These are phyloP conservation scores for Pulveroboletus sp. DNA, from an alignment of 768 basidiomycete species.

Conservation along the genomic window DNA sequence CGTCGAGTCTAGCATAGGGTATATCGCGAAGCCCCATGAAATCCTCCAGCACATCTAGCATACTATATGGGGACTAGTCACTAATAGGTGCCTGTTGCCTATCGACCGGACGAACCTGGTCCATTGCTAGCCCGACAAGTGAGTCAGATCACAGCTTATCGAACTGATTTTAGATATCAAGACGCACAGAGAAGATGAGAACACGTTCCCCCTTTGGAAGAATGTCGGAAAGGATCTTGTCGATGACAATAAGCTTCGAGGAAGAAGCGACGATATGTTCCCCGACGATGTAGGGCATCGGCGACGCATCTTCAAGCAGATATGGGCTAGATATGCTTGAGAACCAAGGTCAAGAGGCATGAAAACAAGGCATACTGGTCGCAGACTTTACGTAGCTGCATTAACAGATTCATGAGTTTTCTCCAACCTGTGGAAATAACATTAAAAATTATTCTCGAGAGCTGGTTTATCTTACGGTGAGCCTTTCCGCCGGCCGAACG, in stretches of 20 bases:
- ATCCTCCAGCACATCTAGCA: constrained; percentile 68
- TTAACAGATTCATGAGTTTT: constrained; percentile 61
- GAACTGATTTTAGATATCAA: neutral
- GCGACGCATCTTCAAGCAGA: constrained; percentile 44
- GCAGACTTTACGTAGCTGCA: constrained; percentile 68
- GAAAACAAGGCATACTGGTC: constrained; percentile 46
- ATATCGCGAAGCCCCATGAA: constrained; percentile 56
- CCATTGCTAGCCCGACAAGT: constrained; percentile 48
- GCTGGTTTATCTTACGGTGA: constrained; percentile 22
- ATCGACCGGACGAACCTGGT: constrained; percentile 34
- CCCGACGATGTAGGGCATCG: constrained; percentile 45
- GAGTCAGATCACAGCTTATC: constrained; percentile 4
- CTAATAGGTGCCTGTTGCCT: neutral
- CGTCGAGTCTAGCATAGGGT: constrained; percentile 59
- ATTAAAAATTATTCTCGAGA: neutral
- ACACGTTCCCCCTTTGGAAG: constrained; percentile 59
- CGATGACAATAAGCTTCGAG: constrained; percentile 51
- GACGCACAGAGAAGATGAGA: constrained; percentile 61
- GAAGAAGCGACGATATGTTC: constrained; percentile 55
- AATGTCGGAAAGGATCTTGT: constrained; percentile 53
- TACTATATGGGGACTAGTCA: constrained; percentile 34
- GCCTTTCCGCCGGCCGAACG: constrained; percentile 27
- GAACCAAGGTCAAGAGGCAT: neutral
- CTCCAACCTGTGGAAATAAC: constrained; percentile 40
- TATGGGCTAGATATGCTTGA: constrained; percentile 42